Conservation (phyloP, 371 early-diverging fungal genomes). For the Mortierella sp. region DNA sequence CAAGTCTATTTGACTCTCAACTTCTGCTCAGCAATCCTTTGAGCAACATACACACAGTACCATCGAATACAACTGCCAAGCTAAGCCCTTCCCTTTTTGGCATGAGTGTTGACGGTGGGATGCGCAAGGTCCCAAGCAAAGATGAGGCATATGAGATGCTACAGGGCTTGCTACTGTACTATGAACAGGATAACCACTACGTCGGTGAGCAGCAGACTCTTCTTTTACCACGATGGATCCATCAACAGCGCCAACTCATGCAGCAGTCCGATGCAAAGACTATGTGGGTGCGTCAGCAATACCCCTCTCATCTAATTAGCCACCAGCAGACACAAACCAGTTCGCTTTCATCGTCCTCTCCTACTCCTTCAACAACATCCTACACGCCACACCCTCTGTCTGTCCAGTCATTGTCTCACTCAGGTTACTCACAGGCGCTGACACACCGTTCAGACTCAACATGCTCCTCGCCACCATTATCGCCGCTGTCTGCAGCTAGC, state of each 20-base stretch:
- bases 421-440: conserved; percentile 19
- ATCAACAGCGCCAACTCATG: conserved; percentile 48
- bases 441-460: conserved; percentile 13
- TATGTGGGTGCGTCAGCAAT: conserved; percentile 36
- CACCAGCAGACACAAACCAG: conserved; percentile 14
- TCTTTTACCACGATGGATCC: conserved; percentile 45
- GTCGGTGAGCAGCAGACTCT: conserved; percentile 46
- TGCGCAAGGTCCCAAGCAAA: conserved; percentile 43
- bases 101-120: conserved; percentile 34
- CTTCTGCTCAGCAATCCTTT: conserved; percentile 15
- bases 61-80: neutral
- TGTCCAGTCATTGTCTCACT: conserved; percentile 17
- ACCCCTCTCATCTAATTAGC: neutral
- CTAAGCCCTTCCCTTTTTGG: conserved; percentile 23
- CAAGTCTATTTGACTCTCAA: conserved; percentile 38
- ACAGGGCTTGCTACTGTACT: conserved; percentile 37
- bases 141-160: conserved; percentile 45
- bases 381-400: conserved; percentile 5
- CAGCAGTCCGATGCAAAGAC: conserved; percentile 13
- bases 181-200: conserved; percentile 42
- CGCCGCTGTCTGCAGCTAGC: conserved; percentile 27
- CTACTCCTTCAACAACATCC: conserved; percentile 2
- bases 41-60: neutral
- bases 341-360: neutral
- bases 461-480: conserved; percentile 36